Conservation (phyloP, 768 basidiomycete genomes). For the Psilocybe cubensis region DNA sequence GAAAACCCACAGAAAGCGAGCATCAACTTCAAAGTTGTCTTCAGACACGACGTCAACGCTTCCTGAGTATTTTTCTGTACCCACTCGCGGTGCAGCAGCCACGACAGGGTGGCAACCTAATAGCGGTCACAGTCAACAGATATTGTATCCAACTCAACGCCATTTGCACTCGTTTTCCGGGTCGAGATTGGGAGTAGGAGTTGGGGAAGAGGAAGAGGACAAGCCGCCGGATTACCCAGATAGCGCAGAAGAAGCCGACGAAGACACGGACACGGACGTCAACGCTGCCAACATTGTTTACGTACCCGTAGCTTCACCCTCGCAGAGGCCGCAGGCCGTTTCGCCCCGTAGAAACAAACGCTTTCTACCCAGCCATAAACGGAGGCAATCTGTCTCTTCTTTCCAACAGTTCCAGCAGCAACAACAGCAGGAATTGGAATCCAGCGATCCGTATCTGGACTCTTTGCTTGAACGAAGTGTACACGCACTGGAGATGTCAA, state of each 20-base stretch:
- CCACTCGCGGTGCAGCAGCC: background rate
- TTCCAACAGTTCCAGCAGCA: conserved; percentile 13
- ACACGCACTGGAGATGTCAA: conserved; percentile 86
- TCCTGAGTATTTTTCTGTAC: conserved; percentile 9
- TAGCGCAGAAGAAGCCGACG: conserved; percentile 78
- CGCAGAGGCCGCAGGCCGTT: conserved; percentile 28
- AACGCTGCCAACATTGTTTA: conserved; percentile 22
- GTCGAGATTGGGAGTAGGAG: background rate
- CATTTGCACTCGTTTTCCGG: conserved; percentile 2
- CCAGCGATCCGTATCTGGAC: conserved; percentile 67
- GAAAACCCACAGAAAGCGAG: conserved; percentile 55
- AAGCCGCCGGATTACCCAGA: conserved; percentile 77
- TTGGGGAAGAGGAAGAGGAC: conserved; percentile 39
- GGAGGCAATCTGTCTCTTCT: conserved; percentile 28
- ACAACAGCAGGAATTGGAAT: conserved; percentile 4
- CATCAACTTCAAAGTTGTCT: conserved; percentile 60
- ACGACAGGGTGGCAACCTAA: conserved; percentile 10
- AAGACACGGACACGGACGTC: conserved; percentile 56
- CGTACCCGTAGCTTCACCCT: conserved; percentile 25
- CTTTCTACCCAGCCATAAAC: conserved; percentile 31
- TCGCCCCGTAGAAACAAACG: conserved; percentile 38
- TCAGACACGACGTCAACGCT: conserved; percentile 58
- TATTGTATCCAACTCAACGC: background rate
- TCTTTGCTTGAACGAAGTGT: conserved; percentile 82
- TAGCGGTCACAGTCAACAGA: background rate